phyloP scores from a whole-genome alignment of 768 basidiomycete genomes.

The Collybia mongolica region DNA sequence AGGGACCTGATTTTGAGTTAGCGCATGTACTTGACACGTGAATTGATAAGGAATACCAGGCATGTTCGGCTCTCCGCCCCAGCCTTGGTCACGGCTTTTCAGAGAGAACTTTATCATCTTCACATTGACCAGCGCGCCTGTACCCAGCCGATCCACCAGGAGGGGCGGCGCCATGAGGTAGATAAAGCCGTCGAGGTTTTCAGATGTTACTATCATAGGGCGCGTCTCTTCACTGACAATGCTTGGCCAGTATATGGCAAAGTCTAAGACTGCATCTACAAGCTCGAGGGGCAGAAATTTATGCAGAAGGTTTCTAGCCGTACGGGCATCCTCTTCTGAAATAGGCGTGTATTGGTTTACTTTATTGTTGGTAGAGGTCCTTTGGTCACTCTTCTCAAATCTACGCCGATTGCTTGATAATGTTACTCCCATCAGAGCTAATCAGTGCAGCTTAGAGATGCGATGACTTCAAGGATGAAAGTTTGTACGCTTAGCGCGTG shows the following conservation, averaged over 20 bases:
- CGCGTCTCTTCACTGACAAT: constrained; percentile 1
- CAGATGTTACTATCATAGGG: constrained; percentile 9
- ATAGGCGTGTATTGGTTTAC: background rate
- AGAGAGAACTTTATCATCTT: constrained; percentile 19
- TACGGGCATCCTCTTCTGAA: constrained; percentile 15
- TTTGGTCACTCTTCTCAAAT: background rate
- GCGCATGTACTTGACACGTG: background rate
- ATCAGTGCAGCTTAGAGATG: background rate
- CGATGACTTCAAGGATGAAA: background rate
- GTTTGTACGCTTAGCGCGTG: background rate
- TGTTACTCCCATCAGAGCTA: background rate
- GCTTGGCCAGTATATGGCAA: constrained; percentile 26
- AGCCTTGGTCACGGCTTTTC: constrained; percentile 27
- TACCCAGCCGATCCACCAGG: constrained; percentile 1
- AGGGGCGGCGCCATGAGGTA: constrained; percentile 20
- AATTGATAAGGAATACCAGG: constrained; percentile 12
- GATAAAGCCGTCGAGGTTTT: constrained; percentile 10
- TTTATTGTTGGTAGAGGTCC: background rate
- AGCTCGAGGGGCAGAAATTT: constrained; percentile 24
- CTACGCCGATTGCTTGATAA: background rate
- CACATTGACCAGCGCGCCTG: constrained; percentile 10
- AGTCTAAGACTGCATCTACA: constrained; percentile 22
- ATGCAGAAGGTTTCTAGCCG: constrained; percentile 13
- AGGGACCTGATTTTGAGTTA: constrained; percentile 17
- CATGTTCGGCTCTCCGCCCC: constrained; percentile 22